Base-by-base conservation (phyloP, 2,329 filamentous ascomycete genomes). In the Cytospora paraplurivora region DNA sequence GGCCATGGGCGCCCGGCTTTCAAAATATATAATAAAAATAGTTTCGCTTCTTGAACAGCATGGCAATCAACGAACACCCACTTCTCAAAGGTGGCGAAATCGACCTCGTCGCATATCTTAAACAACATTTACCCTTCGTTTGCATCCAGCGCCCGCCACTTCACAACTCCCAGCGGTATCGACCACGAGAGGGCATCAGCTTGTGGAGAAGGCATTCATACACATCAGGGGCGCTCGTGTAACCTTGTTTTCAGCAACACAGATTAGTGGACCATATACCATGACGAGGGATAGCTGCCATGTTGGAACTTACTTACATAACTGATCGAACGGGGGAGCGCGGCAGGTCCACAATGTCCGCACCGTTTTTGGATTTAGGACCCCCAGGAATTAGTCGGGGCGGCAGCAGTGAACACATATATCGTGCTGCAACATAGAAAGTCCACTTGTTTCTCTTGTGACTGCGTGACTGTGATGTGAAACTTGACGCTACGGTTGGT, bases 201-300 rank as follows among this genome's bases (percentile, higher is more conserved):
- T 44, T 51, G 34, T 35, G 15, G 59, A 4, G 27, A 17, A 38
- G 15, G 34, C 5, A 59, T 38, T 8, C n/a, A 10, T 33, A 15
- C 15, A n/a, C 34, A 56, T 15, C 19, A 33, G 27, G 33, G 27
- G 50, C 44, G 32, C 60, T 65, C 51, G 49, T 55, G 55, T 27
- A 55, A 3, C 37, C 56, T 63, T 52, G 27, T 65, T 65, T 38
- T 44, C 13, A 12, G 37, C 33, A 6, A 63, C 15, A 57, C 27
- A 21, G 59, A 51, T 63, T 56, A 59, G 56, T 63, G 63, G 63
- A 59, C 4, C 47, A 44, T 56, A 38, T 35, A 63, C 7, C 17
- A 56, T 44, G 37, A 55, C 37, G 52, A 34, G 44, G 55, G 19
- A 59, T 35, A 34, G 35, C 15, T 55, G 63, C 32, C 60, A 63